These are phyloP conservation scores for Gossypium anomalum DNA, from an alignment of 345 rosid genomes.

Conservation along the genomic window DNA sequence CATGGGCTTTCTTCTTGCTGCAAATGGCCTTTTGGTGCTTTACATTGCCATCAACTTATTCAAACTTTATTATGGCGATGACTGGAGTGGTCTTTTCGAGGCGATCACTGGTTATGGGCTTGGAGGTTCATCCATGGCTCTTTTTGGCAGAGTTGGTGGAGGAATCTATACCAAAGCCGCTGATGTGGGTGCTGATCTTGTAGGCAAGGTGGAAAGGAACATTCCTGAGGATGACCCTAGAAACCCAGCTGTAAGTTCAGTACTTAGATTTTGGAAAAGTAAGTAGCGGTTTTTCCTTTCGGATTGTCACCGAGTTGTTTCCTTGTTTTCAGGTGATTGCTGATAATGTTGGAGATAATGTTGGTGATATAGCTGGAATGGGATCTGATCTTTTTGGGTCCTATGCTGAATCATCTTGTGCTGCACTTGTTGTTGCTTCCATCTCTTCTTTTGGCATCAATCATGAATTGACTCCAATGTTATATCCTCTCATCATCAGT, in stretches of 20 bases:
- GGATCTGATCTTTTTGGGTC: conserved; percentile 79
- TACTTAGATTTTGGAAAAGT: background rate
- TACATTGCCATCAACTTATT: conserved; percentile 60
- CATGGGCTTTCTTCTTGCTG: conserved; percentile 82
- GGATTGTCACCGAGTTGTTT: background rate
- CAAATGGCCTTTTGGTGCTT: conserved; percentile 73
- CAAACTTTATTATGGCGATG: conserved; percentile 68
- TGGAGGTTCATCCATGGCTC: conserved; percentile 85
- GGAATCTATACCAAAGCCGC: conserved; percentile 51
- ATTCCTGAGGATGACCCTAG: conserved; percentile 47
- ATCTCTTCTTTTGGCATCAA: conserved; percentile 67
- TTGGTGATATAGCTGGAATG: conserved; percentile 84
- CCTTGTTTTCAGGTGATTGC: conserved; percentile 36
- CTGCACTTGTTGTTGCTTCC: conserved; percentile 70
- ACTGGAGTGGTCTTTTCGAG: conserved; percentile 76
- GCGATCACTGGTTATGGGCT: conserved; percentile 81
- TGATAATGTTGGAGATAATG: conserved; percentile 80
- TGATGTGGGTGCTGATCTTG: conserved; percentile 5
- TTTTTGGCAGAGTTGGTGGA: conserved; percentile 79
- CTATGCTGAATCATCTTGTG: conserved; percentile 74
- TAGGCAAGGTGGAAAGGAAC: background rate
- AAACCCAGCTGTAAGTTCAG: conserved; percentile 69
- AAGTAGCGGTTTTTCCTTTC: background rate
- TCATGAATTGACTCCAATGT: conserved; percentile 62
- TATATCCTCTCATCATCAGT: conserved; percentile 62